Conservation (phyloP, 2,329 filamentous ascomycete genomes). For the Akanthomyces uredinophilus region DNA sequence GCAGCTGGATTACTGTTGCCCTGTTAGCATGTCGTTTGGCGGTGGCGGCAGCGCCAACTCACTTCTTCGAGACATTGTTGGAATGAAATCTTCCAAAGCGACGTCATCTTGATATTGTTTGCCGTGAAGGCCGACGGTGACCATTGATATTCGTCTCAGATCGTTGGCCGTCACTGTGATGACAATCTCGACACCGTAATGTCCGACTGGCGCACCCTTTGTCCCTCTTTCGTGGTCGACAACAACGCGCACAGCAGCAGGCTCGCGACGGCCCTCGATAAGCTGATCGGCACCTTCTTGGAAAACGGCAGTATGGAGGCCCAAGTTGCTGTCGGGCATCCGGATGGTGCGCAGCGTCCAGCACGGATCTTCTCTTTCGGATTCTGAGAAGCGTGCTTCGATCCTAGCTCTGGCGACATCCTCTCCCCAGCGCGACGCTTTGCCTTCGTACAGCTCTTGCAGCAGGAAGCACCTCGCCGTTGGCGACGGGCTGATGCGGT, state of each 20-base stretch:
- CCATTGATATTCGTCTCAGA: slow-evolving; percentile 43
- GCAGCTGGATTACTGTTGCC: slow-evolving; percentile 60
- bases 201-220: slow-evolving; percentile 60
- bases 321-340: slow-evolving; percentile 55
- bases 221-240: slow-evolving; percentile 64
- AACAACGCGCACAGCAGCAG: slow-evolving; percentile 66
- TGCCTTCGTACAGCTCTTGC: slow-evolving; percentile 71
- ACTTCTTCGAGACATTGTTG: slow-evolving; percentile 70
- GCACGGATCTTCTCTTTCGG: slow-evolving; percentile 72
- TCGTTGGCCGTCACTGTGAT: slow-evolving; percentile 56
- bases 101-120: slow-evolving; percentile 70
- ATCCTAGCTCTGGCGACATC: slow-evolving; percentile 82
- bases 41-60: slow-evolving; percentile 28
- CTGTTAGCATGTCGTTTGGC: slow-evolving; percentile 28
- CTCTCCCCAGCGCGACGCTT: slow-evolving; percentile 70
- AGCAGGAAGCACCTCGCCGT: slow-evolving; percentile 67
- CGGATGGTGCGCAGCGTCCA: slow-evolving; percentile 74
- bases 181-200: slow-evolving; percentile 67
- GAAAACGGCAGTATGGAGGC: slow-evolving; percentile 63
- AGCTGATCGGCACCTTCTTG: slow-evolving; percentile 62
- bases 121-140: slow-evolving; percentile 60
- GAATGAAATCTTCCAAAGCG: slow-evolving; percentile 65
- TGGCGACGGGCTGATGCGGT: slow-evolving; percentile 39
- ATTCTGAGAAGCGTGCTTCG: slow-evolving; percentile 76
- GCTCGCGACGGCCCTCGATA: slow-evolving; percentile 59